Percentiles rank a stretch among this genome's conserved stretches.
phyloP scores from a whole-genome alignment of 2,329 filamentous ascomycete genomes.

The Pseudogymnoascus sp. region DNA sequence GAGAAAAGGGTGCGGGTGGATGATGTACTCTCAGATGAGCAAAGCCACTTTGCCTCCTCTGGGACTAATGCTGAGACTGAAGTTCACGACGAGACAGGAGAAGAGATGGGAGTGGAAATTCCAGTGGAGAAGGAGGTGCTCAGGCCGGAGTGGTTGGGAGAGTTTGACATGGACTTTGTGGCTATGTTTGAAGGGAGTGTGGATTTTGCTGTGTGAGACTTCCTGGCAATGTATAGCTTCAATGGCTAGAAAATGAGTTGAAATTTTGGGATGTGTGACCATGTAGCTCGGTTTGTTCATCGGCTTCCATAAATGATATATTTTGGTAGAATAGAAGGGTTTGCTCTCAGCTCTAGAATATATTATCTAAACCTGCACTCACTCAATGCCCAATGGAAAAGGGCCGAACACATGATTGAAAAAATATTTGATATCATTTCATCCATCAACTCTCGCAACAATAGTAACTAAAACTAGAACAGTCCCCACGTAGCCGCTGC shows the following conservation, averaged over 20 bases:
- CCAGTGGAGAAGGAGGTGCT: neutral
- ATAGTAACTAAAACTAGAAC: neutral
- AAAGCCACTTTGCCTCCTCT: neutral
- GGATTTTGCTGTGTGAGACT: neutral
- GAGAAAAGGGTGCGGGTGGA: neutral
- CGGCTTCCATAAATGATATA: neutral
- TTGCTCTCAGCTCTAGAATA: neutral
- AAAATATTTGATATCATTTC: neutral
- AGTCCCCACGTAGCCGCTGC: too few relatives aligned
- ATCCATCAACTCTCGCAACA: neutral
- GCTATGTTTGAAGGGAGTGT: neutral
- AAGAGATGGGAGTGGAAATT: neutral
- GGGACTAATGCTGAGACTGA: neutral
- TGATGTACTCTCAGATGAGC: neutral
- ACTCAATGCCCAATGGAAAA: neutral
- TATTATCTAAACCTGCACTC: neutral
- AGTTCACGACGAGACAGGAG: neutral
- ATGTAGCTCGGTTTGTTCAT: neutral
- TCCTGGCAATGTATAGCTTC: neutral
- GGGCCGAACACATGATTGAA: neutral
- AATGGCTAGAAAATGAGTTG: neutral
- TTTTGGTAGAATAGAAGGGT: neutral
- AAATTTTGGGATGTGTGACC: neutral
- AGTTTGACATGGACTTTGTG: neutral
- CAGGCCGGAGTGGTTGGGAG: neutral